Evolutionary conservation across 2,329 filamentous ascomycete genomes (phyloP), one percentile per base, ranked within the genome.

Genomic region (Boeremia lycopersici): DNA sequence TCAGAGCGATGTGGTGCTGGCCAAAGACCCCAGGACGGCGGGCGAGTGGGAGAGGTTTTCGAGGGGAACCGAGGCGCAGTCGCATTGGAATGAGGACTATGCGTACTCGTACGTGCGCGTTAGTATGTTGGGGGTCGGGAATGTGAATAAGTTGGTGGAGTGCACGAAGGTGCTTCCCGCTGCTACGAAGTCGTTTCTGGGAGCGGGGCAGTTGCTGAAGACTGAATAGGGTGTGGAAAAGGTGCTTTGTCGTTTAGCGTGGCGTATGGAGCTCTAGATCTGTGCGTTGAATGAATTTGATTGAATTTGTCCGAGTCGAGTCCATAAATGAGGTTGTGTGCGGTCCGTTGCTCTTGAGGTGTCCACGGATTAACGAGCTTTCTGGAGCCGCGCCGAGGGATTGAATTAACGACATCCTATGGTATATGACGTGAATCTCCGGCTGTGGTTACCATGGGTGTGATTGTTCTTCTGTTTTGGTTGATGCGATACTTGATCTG

Each of bases 71-170:
- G 47, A 50, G 12, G 63, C 56, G 9, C 66, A 70, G 51, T 38
- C 23, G 9, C 55, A 62, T 19, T 70, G 67, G 66, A 67, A 68
- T 28, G 48, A 80, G 74, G 80, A 56, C 31, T 53, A 53, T n/a
- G 17, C 44, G 4, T 70, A 74, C 9, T 79, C 78, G 13, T 84
- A 84, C 59, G 73, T 82, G 48, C 77, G 81, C 15, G 72, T 85
- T 38, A 79, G 76, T 38, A 67, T 84, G 6, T 74, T 85, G 17
- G 82, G 82, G 1, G 81, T 84, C 11, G 76, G 80, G 57, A 82
- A 82, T 61, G 79, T 84, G 64, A 83, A 84, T 67, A 60, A 70
- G 6, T 66, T 84, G 45, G 79, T 75, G 2, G 81, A 84, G 59
- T 84, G 82, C 73, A 81, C 79, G 11, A 78, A 79, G 62, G 79